Base-by-base conservation (phyloP, 2,329 filamentous ascomycete species). In the Aspergillus melleus region DNA sequence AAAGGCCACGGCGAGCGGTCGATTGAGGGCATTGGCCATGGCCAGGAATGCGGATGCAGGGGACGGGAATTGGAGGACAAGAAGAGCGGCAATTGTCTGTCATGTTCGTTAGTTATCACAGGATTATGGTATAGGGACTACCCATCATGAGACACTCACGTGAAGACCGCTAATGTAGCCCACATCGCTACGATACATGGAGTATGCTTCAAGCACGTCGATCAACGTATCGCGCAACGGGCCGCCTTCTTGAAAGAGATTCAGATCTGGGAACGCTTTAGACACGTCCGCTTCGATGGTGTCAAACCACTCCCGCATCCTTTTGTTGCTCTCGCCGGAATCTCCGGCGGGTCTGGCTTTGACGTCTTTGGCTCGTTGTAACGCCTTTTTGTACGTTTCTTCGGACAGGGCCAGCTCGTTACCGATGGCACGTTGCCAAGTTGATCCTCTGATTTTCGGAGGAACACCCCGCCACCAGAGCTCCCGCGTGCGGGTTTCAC, bases 401-500 rank as follows among this genome's bases (percentile, higher is more conserved):
- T 81, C 77, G 1, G 81, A 83, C 32, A 88, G 75, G 36, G 80
- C 80, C 6, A 88, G 79, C 58, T 87, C 84, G 62, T 88, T 88
- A 42, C 85, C 86, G 53, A 88, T 79, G 2, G 85, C 85, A 58
- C 79, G 81, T 61, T 80, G 77, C 86, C 86, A 88, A 36, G 87
- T 85, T 24, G 77, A 67, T 19, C 84, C 86, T 60, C 86, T 77
- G 58, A 79, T 80, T 60, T 81, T 80, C 3, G 85, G 79, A 0
- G 84, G 82, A 14, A 88, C 80, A 24, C 86, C 86, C 60, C 84
- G 81, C 86, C 86, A 88, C 84, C 86, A 88, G 39, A 88, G 79
- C 69, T 87, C 84, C 26, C 86, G 80, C 2, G 82, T 85, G 6
- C 82, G 78, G 22, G 80, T 80, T 64, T 86, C 81, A 5, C 77